Evolutionary conservation across 768 basidiomycete species (phyloP), one percentile per base, ranked within the genome.

Genomic region (Vararia minispora): DNA sequence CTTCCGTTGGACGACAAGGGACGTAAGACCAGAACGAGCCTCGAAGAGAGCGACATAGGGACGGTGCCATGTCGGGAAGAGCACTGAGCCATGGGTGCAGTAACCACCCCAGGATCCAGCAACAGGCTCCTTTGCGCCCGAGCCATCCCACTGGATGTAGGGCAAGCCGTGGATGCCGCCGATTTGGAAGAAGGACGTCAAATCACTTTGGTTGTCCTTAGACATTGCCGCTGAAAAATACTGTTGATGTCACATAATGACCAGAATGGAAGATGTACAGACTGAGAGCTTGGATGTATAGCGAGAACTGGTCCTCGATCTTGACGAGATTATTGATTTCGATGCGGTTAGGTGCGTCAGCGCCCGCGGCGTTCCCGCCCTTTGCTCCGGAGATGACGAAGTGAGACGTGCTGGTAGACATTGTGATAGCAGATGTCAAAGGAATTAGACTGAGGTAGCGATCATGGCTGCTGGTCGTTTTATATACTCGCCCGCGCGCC

Each of bases 11-110:
- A n/a, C 10, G 16, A n/a, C 14, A 33, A n/a, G 12, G n/a, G 16
- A 22, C 14, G 18, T 3, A n/a, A 6, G 13, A 18, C 28, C 34
- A 11, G 12, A 9, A 42, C 58, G 8, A 32, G 72, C 72, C 60
- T 76, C 72, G 41, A 63, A 64, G 2, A 73, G 52, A 24, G 63
- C 50, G 18, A 74, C 51, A 43, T 74, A 74, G 3, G 71, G 69
- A 35, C 74, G 54, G 45, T 76, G 72, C 67, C 69, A 74, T 4
- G 68, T 71, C 6, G 71, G 71, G 59, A 74, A 74, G 8, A 73
- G 54, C 7, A 65, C 58, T 2, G 64, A 65, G 12, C 67, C 68
- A 49, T 76, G 74, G n/a, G 62, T 64, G 48, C 72, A 75, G 46
- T 75, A 74, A 3, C 72, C 73, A n/a, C 58, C 55, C 57, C 58